A percentile compares a stretch with the other conserved stretches of the same genome.
Conservation (phyloP, 1,284 basidiomycete species). For the Cutaneotrichosporon dermatis region DNA sequence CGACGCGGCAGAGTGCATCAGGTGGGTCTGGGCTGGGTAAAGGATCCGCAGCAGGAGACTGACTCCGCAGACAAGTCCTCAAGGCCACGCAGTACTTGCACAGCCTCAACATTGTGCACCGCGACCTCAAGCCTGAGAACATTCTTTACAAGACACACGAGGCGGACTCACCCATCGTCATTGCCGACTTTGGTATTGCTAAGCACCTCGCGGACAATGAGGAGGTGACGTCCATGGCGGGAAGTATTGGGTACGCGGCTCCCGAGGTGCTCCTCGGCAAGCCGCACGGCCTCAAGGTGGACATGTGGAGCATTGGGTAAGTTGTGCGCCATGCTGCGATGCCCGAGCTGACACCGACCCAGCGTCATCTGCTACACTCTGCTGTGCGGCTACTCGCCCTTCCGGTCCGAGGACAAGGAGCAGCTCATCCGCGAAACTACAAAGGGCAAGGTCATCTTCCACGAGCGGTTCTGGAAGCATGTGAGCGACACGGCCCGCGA, state of each 20-base stretch:
- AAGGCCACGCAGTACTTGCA: constrained; percentile 77
- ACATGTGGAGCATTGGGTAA: constrained; percentile 88
- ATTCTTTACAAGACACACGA: constrained; percentile 79
- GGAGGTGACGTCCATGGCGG: constrained; percentile 74
- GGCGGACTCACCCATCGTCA: constrained; percentile 72
- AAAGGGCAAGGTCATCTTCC: constrained; percentile 78
- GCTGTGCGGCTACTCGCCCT: constrained; percentile 88
- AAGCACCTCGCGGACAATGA: constrained; percentile 74
- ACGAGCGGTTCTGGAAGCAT: constrained; percentile 90
- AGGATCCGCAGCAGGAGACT: background rate
- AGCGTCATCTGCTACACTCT: constrained; percentile 91
- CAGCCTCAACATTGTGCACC: constrained; percentile 81
- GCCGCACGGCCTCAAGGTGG: constrained; percentile 87
- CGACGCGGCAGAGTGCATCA: constrained; percentile 70
- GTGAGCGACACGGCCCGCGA: constrained; percentile 51
- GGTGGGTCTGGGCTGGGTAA: too few relatives aligned
- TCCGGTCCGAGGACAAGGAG: constrained; percentile 74
- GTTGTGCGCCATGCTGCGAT: constrained; percentile 27
- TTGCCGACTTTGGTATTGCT: constrained; percentile 95
- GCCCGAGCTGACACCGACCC: constrained; percentile 3
- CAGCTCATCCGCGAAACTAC: constrained; percentile 77
- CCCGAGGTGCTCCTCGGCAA: constrained; percentile 80
- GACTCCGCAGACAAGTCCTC: constrained; percentile 54
- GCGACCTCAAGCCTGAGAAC: constrained; percentile 93
- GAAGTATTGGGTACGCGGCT: constrained; percentile 89